Evolutionary conservation across 441 rosid species (phyloP).

Genomic region (Corymbia calophylla): DNA sequence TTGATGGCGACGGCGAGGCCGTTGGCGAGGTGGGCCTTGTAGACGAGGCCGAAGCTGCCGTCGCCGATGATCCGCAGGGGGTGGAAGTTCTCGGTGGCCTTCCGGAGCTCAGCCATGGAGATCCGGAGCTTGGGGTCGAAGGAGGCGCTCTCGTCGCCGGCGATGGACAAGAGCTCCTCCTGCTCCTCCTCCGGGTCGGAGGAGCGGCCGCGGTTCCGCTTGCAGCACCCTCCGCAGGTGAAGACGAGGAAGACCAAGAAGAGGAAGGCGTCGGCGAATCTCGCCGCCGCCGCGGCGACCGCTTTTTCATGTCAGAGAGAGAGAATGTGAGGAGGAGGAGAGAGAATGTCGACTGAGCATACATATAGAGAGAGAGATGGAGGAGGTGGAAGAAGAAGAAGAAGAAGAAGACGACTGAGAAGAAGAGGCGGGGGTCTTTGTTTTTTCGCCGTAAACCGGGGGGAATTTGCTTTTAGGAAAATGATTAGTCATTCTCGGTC

Average conservation of each 20-base stretch:
- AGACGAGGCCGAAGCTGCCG: neutral
- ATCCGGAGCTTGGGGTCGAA: conserved; percentile 48
- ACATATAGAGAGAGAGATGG: neutral
- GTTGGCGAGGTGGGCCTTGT: neutral
- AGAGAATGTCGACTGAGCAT: neutral
- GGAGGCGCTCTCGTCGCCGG: conserved; percentile 26
- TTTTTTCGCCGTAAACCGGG: neutral
- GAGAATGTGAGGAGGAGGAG: neutral
- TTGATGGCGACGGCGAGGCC: neutral
- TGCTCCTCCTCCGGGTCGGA: neutral
- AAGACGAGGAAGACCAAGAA: conserved; percentile 14
- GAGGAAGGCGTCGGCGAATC: conserved; percentile 20
- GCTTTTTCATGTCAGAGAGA: conserved; percentile 12
- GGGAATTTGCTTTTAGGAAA: neutral
- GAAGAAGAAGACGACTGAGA: neutral
- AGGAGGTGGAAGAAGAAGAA: neutral
- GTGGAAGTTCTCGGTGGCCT: neutral
- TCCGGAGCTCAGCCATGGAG: conserved; percentile 29
- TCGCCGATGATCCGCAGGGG: neutral
- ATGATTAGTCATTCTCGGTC: neutral
- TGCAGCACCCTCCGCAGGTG: conserved; percentile 6
- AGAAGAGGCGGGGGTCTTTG: neutral
- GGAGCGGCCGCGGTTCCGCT: neutral
- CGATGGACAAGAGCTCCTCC: conserved; percentile 11
- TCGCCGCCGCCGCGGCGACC: conserved; percentile 13